These are phyloP conservation scores for Thelonectria blattea DNA, from an alignment of 2,329 filamentous ascomycete species.

Conservation along the genomic window DNA sequence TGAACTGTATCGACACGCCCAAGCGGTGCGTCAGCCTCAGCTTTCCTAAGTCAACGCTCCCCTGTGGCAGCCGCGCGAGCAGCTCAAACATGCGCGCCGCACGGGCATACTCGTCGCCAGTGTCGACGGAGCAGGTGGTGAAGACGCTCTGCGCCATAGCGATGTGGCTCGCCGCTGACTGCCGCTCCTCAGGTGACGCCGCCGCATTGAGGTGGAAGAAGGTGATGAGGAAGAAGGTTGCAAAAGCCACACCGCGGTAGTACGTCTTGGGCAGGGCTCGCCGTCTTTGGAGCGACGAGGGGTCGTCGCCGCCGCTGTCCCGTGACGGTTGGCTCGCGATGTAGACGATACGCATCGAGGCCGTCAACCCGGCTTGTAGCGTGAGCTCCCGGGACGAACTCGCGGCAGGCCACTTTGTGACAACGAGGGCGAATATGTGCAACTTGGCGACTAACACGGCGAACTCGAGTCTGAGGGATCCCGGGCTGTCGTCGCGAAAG, in stretches of 20 bases:
- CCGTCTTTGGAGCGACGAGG: neutral
- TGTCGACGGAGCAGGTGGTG: constrained; percentile 7
- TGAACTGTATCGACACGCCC: constrained; percentile 23
- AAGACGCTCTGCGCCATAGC: constrained; percentile 20
- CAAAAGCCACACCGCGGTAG: constrained; percentile 24
- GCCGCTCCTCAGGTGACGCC: constrained; percentile 14
- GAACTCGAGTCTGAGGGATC: constrained; percentile 16
- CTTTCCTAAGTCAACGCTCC: neutral
- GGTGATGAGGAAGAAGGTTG: constrained; percentile 28
- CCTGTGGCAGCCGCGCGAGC: neutral
- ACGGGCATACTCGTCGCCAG: constrained; percentile 24
- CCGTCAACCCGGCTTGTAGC: constrained; percentile 15
- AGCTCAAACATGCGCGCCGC: constrained; percentile 22
- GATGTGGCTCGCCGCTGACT: constrained; percentile 25
- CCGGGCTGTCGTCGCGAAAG: constrained; percentile 5
- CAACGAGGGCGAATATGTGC: constrained; percentile 24
- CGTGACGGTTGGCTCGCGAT: constrained; percentile 13
- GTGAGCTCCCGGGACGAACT: constrained; percentile 24
- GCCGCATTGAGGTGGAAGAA: constrained; percentile 21
- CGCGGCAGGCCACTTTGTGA: constrained; percentile 11
- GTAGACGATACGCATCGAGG: constrained; percentile 21
- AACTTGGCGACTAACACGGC: constrained; percentile 22
- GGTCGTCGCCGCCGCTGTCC: neutral
- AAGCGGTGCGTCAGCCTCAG: constrained; percentile 26
- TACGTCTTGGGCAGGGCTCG: constrained; percentile 26